Conservation (phyloP, 1,139 yeast species). For the Nakaseomyces sp. region DNA sequence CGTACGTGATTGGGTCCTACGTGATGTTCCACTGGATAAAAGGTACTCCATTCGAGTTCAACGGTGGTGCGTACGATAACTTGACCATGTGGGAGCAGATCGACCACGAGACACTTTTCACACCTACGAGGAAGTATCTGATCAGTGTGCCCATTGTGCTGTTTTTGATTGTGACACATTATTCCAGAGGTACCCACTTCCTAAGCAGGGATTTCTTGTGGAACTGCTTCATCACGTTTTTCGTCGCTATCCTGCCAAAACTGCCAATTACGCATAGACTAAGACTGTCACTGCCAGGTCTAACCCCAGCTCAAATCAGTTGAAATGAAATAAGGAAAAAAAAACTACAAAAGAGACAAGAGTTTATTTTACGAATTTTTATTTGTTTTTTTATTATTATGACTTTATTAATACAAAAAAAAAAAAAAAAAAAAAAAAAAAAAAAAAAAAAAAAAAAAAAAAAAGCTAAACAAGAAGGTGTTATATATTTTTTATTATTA, state of each 20-base stretch:
- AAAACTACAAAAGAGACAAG: too few relatives aligned
- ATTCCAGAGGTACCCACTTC: constrained; percentile 73
- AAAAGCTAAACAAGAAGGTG: too few relatives aligned
- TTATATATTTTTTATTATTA: too few relatives aligned
- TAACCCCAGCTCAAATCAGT: constrained; percentile 34
- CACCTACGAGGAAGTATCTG: constrained; percentile 90
- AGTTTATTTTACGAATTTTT: neutral
- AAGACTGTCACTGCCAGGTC: constrained; percentile 52
- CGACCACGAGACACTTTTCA: constrained; percentile 93
- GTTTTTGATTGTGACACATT: constrained; percentile 83
- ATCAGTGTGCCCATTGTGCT: constrained; percentile 84
- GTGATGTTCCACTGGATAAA: constrained; percentile 95
- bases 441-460: too few relatives aligned
- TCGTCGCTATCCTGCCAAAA: constrained; percentile 80
- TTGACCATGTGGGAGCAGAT: constrained; percentile 99
- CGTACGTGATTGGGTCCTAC: constrained; percentile 68
- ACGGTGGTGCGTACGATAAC: constrained; percentile 92
- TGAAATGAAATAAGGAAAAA: too few relatives aligned
- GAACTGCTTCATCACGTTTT: constrained; percentile 69
- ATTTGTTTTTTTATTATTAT: neutral
- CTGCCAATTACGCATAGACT: constrained; percentile 73
- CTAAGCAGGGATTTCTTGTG: constrained; percentile 47
- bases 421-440: too few relatives aligned
- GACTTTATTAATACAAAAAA: too few relatives aligned
- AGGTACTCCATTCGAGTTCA: constrained; percentile 95